These are phyloP conservation scores for Massariosphaeria phaeospora DNA, from an alignment of 495 filamentous ascomycete genomes.

Conservation along the genomic window DNA sequence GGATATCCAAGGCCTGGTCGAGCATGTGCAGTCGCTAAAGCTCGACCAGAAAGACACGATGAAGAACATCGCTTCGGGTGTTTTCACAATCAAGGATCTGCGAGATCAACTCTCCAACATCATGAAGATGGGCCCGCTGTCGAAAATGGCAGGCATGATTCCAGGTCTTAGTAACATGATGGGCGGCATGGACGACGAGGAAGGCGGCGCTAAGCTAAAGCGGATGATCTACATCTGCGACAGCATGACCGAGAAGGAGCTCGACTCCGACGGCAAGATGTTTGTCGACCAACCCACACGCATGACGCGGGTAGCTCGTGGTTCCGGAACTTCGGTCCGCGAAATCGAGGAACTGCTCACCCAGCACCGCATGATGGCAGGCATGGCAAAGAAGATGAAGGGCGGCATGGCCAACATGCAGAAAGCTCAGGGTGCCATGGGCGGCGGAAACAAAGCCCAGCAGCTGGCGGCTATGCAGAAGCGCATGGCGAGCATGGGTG, in stretches of 20 bases:
- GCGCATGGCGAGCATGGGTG: constrained; percentile 86
- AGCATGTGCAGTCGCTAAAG: constrained; percentile 96
- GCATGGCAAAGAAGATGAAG: constrained; percentile 98
- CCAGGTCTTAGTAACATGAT: constrained; percentile 90
- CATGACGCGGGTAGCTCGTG: constrained; percentile 87
- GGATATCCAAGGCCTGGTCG: constrained; percentile 89
- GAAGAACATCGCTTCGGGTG: constrained; percentile 94
- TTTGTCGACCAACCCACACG: constrained; percentile 89
- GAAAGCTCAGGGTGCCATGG: constrained; percentile 83
- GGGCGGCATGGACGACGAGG: constrained; percentile 92
- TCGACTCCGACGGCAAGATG: constrained; percentile 90
- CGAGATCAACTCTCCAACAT: constrained; percentile 94
- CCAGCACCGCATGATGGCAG: constrained; percentile 97
- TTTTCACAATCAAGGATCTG: constrained; percentile 92
- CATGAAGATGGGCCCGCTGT: constrained; percentile 98
- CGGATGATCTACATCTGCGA: constrained; percentile 99
- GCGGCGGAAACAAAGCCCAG: constrained; percentile 79
- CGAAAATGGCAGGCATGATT: constrained; percentile 99
- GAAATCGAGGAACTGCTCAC: constrained; percentile 97
- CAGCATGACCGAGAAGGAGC: constrained; percentile 90
- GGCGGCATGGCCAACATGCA: constrained; percentile 97
- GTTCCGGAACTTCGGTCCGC: constrained; percentile 83
- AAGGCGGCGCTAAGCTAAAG: constrained; percentile 84
- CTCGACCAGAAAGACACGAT: constrained; percentile 97
- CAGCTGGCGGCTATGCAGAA: constrained; percentile 99